Base-by-base conservation (phyloP, 2,329 filamentous ascomycete species). In the Colletotrichum tanaceti region DNA sequence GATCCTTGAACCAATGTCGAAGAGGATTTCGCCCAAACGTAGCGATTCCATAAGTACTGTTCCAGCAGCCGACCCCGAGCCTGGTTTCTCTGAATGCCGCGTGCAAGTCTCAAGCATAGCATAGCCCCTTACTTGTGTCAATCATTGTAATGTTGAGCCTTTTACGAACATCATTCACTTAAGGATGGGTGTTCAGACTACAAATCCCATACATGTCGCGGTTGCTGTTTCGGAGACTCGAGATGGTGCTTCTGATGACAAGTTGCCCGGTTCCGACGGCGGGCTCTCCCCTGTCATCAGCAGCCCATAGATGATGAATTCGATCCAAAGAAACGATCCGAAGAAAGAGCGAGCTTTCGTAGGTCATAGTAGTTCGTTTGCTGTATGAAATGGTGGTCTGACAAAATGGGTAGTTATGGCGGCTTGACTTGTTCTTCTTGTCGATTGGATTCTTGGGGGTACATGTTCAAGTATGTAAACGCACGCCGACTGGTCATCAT, bases 271-370 rank as follows among this genome's bases (percentile, higher is more conserved):
- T 6, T 63, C 64, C n/a, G 28, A 58, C 9, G 38, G 10, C 4
- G 44, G 2, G 11, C 24, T 66, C 6, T 44, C 24, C 4, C 43
- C 58, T 0, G 38, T 52, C 0, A 38, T 55, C 1, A 66, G 58
- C 28, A 20, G 38, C n/a, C 38, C 58, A 63, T 63, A 5, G 43
- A 63, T 1, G 43, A 63, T 20, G n/a, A n/a, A n/a, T n/a, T n/a
- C n/a, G n/a, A n/a, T n/a, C n/a, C n/a, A n/a, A n/a, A n/a, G n/a
- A n/a, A 57, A 63, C 14, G 64, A 63, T 2, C 64, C 64, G 3
- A 57, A 66, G n/a, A 58, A 66, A n/a, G 64, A 66, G 52, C 41
- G 64, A 38, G 64, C 64, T 6, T 66, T 66, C 35, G 64, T 66
- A 44, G 4, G 64, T 50, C 9, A 18, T 35, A 20, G 1, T 35